These are phyloP conservation scores for Paracamarosporium sp. DNA, from an alignment of 2,329 filamentous ascomycete species.

Conservation along the genomic window DNA sequence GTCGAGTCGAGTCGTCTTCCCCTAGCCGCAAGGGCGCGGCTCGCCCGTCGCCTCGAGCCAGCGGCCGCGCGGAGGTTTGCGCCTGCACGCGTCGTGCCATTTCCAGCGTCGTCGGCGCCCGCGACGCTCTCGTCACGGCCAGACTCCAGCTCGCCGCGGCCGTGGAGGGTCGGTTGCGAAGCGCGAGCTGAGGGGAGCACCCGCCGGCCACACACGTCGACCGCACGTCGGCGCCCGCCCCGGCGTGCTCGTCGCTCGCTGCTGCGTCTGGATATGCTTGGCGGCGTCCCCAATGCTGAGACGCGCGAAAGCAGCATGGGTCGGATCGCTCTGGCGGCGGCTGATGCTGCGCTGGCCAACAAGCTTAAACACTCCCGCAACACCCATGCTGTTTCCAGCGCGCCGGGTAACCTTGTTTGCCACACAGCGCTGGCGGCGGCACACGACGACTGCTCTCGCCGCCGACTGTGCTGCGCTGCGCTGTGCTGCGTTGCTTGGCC, in stretches of 20 bases:
- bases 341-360: slow-evolving; percentile 26
- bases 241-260: no score
- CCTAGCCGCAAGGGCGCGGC: not conserved
- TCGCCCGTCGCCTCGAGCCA: not conserved
- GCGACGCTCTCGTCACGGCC: slow-evolving; percentile 4
- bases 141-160: not conserved
- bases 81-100: not conserved
- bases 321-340: slow-evolving; percentile 21
- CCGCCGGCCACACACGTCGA: no score
- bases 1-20: not conserved
- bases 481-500: not conserved
- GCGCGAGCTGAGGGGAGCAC: not conserved
- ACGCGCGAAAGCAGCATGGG: slow-evolving; percentile 14
- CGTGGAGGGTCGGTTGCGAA: slow-evolving; percentile 7
- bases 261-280: no score
- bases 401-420: slow-evolving; percentile 27
- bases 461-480: not conserved
- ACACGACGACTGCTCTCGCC: not conserved
- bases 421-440: slow-evolving; percentile 4
- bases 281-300: no score
- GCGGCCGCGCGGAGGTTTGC: not conserved
- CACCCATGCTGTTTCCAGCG: slow-evolving; percentile 30
- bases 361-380: slow-evolving; percentile 24
- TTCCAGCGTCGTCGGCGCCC: not conserved
- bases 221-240: no score